Percentiles rank a stretch among this genome's conserved stretches.
These are phyloP conservation scores for Talaromyces funiculosus DNA, from an alignment of 2,329 filamentous ascomycete genomes.

Conservation along the genomic window DNA sequence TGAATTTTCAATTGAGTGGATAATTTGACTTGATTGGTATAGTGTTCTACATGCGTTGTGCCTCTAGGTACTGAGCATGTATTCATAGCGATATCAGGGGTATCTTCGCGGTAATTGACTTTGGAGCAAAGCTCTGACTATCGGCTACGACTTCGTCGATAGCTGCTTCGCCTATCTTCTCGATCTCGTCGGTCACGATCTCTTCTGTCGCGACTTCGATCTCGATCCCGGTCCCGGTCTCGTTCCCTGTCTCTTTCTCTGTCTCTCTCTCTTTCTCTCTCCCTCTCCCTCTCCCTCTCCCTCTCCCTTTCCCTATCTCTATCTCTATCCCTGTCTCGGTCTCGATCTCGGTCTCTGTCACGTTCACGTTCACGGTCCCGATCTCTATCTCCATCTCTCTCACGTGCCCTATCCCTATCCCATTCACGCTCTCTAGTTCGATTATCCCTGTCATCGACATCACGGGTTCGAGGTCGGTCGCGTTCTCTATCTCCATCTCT, in stretches of 20 bases:
- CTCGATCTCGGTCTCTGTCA: slow-evolving; percentile 17
- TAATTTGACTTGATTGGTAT: neutral
- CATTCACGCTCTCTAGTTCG: slow-evolving; percentile 18
- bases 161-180: slow-evolving; percentile 15
- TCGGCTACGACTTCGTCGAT: slow-evolving; percentile 17
- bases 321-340: slow-evolving; percentile 4
- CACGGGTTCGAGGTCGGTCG: slow-evolving; percentile 21
- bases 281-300: slow-evolving; percentile 15
- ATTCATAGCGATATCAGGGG: neutral
- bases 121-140: neutral
- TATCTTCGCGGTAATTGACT: neutral
- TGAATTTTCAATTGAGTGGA: neutral
- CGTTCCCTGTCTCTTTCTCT: slow-evolving; percentile 19
- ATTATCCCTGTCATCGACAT: slow-evolving; percentile 11
- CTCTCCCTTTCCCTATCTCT: slow-evolving; percentile 17
- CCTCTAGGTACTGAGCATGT: neutral
- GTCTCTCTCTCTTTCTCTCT: neutral
- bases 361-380: slow-evolving; percentile 17
- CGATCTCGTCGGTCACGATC: slow-evolving; percentile 8
- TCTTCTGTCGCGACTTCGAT: slow-evolving; percentile 18
- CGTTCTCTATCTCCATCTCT: slow-evolving; percentile 18
- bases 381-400: slow-evolving; percentile 6
- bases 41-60: neutral
- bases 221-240: slow-evolving; percentile 16
- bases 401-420: slow-evolving; percentile 19